Evolutionary conservation across 768 basidiomycete species (phyloP).

Genomic region (Porphyrellus cyaneotinctus): DNA sequence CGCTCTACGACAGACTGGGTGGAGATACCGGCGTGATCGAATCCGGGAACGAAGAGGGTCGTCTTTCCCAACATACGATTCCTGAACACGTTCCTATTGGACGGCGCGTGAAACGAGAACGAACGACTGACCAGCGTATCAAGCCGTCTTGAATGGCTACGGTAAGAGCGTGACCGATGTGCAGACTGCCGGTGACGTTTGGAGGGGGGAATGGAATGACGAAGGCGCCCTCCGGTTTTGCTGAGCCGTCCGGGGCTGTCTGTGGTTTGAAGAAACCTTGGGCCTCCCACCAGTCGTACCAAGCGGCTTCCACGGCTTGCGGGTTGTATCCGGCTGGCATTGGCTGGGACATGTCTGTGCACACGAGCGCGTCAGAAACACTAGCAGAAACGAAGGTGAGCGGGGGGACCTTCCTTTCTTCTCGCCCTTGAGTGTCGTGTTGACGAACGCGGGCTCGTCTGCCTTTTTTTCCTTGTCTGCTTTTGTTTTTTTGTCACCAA

Average conservation of each 20-base stretch:
- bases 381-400: background rate
- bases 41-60: conserved; percentile 87
- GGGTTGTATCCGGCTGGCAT: conserved; percentile 97
- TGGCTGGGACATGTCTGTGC: conserved; percentile 72
- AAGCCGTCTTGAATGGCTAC: conserved; percentile 87
- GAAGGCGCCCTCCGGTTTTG: conserved; percentile 65
- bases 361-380: background rate
- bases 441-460: conserved; percentile 74
- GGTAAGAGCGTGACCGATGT: conserved; percentile 94
- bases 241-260: conserved; percentile 50
- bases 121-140: conserved; percentile 69
- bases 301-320: conserved; percentile 87
- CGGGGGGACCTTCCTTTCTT: conserved; percentile 86
- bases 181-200: conserved; percentile 93
- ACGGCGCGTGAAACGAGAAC: background rate
- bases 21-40: conserved; percentile 97
- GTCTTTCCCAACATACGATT: conserved; percentile 95
- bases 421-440: conserved; percentile 83
- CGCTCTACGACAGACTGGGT: conserved; percentile 98
- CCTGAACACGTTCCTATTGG: conserved; percentile 39
- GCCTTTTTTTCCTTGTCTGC: conserved; percentile 69
- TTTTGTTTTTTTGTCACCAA: conserved; percentile 68
- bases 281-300: conserved; percentile 98
- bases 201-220: conserved; percentile 91
- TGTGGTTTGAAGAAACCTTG: conserved; percentile 89